These are phyloP conservation scores for Sparassis latifolia DNA, from an alignment of 1,284 basidiomycete species.

Conservation along the genomic window DNA sequence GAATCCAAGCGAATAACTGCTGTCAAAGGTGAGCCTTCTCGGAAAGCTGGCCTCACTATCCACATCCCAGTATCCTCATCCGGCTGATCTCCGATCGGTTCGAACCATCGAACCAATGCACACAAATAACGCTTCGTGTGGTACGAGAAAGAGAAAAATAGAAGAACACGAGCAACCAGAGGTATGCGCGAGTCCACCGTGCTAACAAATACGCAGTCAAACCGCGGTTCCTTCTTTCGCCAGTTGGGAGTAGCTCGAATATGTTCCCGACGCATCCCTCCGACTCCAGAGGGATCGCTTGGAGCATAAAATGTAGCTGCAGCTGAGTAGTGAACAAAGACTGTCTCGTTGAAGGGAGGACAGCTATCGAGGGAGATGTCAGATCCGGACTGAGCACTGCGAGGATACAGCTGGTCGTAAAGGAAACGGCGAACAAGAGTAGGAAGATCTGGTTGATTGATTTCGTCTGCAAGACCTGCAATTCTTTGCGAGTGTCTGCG, in stretches of 20 bases:
- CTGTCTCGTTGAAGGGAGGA: neutral
- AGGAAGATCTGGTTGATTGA: neutral
- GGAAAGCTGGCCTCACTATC: conserved; percentile 12
- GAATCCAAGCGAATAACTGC: conserved; percentile 7
- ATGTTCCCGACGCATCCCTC: neutral
- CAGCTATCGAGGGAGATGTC: neutral
- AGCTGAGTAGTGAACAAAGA: neutral
- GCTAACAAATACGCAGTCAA: neutral
- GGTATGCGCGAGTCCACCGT: neutral
- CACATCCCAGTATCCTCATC: conserved; percentile 18
- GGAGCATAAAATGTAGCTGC: neutral
- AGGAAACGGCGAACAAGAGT: neutral
- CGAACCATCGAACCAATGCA: conserved; percentile 16
- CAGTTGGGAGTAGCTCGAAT: neutral
- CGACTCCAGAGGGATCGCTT: neutral
- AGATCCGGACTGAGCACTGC: neutral
- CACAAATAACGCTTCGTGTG: conserved; percentile 8
- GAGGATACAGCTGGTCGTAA: neutral
- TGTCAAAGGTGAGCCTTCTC: neutral
- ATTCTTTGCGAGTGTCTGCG: neutral
- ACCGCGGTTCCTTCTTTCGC: neutral
- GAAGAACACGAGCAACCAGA: conserved; percentile 1
- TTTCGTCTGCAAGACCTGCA: neutral
- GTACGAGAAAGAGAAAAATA: conserved; percentile 9
- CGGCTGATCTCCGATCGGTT: conserved; percentile 7